Evolutionary conservation across 1,139 yeast genomes (phyloP).

Genomic region (Yamadazyma triangularis): DNA sequence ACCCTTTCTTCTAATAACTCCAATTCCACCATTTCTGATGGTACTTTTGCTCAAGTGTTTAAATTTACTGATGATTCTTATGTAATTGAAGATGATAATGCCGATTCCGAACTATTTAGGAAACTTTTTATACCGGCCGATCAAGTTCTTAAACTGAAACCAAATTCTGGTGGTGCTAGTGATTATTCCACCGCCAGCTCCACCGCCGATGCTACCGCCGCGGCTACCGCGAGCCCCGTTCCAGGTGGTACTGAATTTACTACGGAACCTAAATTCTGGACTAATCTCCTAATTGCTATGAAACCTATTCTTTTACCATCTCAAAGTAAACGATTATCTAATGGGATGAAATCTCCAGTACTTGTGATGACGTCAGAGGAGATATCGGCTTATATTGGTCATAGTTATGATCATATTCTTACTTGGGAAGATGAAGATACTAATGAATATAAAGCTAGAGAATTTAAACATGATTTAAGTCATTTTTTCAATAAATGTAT

Average conservation of each 20-base stretch:
- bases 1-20: slow-evolving; percentile 39
- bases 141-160: slow-evolving; percentile 27
- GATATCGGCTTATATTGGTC: slow-evolving; percentile 22
- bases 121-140: slow-evolving; percentile 39
- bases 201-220: slow-evolving; percentile 2
- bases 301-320: slow-evolving; percentile 15
- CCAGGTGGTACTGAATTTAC: slow-evolving; percentile 3
- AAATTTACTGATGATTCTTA: slow-evolving; percentile 38
- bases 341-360: slow-evolving; percentile 11
- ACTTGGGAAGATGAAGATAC: slow-evolving; percentile 13
- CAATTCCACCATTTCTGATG: slow-evolving; percentile 35
- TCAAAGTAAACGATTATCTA: slow-evolving; percentile 9
- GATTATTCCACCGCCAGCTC: slow-evolving; percentile 1
- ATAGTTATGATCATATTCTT: slow-evolving; percentile 14
- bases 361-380: slow-evolving; percentile 26
- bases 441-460: slow-evolving; percentile 28
- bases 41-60: slow-evolving; percentile 29
- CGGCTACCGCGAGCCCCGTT: slow-evolving; percentile 7
- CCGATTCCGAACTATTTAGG: slow-evolving; percentile 30
- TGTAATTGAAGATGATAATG: slow-evolving; percentile 24
- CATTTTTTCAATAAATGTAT: slow-evolving; percentile 24
- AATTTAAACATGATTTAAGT: slow-evolving; percentile 26
- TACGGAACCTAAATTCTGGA: slow-evolving; percentile 20
- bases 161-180: slow-evolving; percentile 6
- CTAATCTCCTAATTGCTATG: slow-evolving; percentile 14